Evolutionary conservation across 345 rosid genomes (phyloP).

Genomic region (Sapria himalayana): DNA sequence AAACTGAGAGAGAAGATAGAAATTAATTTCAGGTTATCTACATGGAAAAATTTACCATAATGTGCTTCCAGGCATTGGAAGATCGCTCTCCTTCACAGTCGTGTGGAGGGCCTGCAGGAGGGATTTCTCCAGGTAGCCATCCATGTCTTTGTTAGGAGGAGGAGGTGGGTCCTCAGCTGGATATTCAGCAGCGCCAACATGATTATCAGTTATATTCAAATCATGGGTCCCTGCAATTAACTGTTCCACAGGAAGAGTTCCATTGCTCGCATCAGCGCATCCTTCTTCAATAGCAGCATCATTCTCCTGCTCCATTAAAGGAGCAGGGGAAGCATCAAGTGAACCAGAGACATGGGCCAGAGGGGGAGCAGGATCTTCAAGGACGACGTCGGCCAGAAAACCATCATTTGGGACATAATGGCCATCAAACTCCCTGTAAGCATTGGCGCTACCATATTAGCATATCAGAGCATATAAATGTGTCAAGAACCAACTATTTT

Average conservation of each 20-base stretch:
- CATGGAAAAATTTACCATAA: conserved; percentile 67
- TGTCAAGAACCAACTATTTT: conserved; percentile 9
- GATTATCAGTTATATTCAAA: conserved; percentile 25
- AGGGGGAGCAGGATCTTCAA: conserved; percentile 45
- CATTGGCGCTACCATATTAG: conserved; percentile 13
- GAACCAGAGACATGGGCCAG: no score
- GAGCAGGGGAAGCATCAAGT: conserved; percentile 19
- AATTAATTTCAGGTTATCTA: no score
- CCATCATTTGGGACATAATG: conserved; percentile 70
- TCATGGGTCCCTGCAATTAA: conserved; percentile 19
- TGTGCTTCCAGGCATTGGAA: conserved; percentile 90
- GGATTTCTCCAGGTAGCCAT: conserved; percentile 68
- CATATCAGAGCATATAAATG: conserved; percentile 1
- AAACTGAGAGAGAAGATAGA: no score
- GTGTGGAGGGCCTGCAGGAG: conserved; percentile 83
- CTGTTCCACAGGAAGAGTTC: conserved; percentile 13
- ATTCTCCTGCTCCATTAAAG: no score
- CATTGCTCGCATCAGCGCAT: conserved; percentile 10
- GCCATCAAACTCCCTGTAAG: conserved; percentile 63
- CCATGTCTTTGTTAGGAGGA: conserved; percentile 40
- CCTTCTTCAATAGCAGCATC: no score
- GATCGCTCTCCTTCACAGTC: conserved; percentile 75
- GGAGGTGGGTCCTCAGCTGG: conserved; percentile 24
- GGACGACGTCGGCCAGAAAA: conserved; percentile 55
- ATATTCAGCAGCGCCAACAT: conserved; percentile 14